These are phyloP conservation scores for Alternaria longipes DNA, from an alignment of 2,329 filamentous ascomycete genomes.

Conservation along the genomic window DNA sequence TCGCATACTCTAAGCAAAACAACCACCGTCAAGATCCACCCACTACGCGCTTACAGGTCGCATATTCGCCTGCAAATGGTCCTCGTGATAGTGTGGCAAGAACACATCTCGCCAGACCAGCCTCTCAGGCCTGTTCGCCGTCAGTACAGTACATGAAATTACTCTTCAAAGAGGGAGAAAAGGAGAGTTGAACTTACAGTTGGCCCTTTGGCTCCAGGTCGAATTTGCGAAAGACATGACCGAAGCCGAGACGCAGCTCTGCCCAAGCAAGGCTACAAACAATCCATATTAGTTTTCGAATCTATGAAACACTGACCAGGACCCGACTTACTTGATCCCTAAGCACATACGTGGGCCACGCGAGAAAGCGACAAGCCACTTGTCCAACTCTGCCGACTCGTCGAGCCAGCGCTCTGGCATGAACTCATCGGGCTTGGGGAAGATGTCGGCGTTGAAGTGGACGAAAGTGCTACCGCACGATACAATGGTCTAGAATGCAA, in stretches of 20 bases:
- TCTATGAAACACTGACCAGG: not conserved
- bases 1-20: not conserved
- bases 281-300: not conserved
- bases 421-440: conserved; percentile 41
- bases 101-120: conserved; percentile 36
- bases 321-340: conserved; percentile 38
- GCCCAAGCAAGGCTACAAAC: conserved; percentile 45
- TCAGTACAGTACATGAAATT: conserved; percentile 8
- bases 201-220: conserved; percentile 34
- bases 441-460: conserved; percentile 45
- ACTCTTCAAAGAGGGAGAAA: too few species aligned
- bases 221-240: conserved; percentile 43
- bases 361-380: conserved; percentile 47
- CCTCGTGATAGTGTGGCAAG: conserved; percentile 31
- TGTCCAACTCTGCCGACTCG: conserved; percentile 35
- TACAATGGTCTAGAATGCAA: conserved; percentile 30
- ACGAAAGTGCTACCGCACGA: conserved; percentile 46
- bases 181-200: conserved; percentile 24
- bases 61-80: conserved; percentile 31
- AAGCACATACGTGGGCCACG: conserved; percentile 48
- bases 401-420: conserved; percentile 45
- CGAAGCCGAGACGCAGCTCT: conserved; percentile 45
- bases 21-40: not conserved
- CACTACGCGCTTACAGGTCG: conserved; percentile 9
- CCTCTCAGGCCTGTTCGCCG: conserved; percentile 22